Evolutionary conservation across 345 rosid species (phyloP), one percentile per base, ranked within the genome.

Genomic region (Euphorbia peplus): DNA sequence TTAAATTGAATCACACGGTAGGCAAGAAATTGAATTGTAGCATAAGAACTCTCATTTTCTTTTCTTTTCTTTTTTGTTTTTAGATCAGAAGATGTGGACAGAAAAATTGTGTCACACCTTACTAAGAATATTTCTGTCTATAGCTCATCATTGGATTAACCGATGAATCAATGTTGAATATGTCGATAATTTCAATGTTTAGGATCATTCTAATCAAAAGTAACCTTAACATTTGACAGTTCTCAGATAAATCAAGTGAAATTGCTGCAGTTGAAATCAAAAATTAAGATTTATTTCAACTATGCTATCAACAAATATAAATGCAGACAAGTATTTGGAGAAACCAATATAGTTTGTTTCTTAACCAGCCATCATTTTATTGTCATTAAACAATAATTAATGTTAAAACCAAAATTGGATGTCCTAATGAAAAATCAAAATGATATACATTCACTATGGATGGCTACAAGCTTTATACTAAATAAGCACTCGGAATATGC

Each of bases 11-110:
- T 41, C 32, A 75, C 39, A 32, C 29, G 25, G 42, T 25, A 48
- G 30, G 26, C 19, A 57, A 16, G 46, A 67, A 39, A 62, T 32
- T 59, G 30, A 2, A 13, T 19, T 7, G 18, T 13, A 66, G 58
- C 65, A n/a, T n/a, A n/a, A 47, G 32, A 8, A 41, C 42, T n/a
- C 32, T 18, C n/a, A n/a, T n/a, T n/a, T n/a, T n/a, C n/a, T n/a
- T n/a, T n/a, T n/a, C n/a, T n/a, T n/a, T n/a, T n/a, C n/a, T n/a
- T n/a, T 13, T 63, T n/a, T 63, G 64, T 61, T 72, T 24, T n/a
- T n/a, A n/a, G n/a, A n/a, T n/a, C 54, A 13, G 30, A 50, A 24
- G 64, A 73, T 70, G 50, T 61, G 28, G 80, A 72, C 83, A 74
- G 41, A n/a, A n/a, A n/a, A n/a, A n/a, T 48, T 63, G 51, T 14